Evolutionary conservation across 495 filamentous ascomycete species (phyloP), one percentile per base, ranked within the genome.

Genomic region (Xylaria longipes): DNA sequence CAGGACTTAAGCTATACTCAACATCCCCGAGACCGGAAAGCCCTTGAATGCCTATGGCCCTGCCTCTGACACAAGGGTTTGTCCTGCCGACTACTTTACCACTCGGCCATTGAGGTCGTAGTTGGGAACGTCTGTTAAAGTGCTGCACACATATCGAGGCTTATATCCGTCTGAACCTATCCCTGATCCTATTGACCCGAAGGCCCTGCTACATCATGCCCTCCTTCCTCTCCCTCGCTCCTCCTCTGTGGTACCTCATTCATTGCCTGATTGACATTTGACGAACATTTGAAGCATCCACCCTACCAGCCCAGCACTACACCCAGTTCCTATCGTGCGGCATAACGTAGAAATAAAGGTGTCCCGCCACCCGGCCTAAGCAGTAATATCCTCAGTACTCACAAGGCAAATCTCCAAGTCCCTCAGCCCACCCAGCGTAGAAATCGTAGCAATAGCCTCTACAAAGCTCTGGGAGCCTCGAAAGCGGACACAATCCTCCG

Each of bases 401-500:
- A 77, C 73, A 60, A 70, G 37, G 7, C 48, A 65, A 63, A 77
- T 20, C 43, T 74, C 73, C 66, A 73, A 39, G 1, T 68, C 73
- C 73, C 68, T 72, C 14, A 74, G 12, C 3, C 69, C 70, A 56
- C 70, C 63, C 1, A 74, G 11, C 1, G 29, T n/a, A 45, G 22
- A 5, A 33, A 75, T 3, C 62, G 54, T 11, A 12, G 60, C 39
- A 6, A 77, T 15, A 3, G 46, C 35, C 60, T 77, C 74, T 12
- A 65, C 71, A 73, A 90, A 91, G 25, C 75, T 79, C 64, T 84
- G 73, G 17, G 82, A 84, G 67, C 83, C 80, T 65, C 84, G 82
- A 31, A 81, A 85, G 69, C 76, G 69, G 78, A 79, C 75, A 76
- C 90, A 88, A 68, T 79, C 80, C 45, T 90, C 87, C 12, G 86